Evolutionary conservation across 495 filamentous ascomycete species (phyloP).

Genomic region (Penicillium egyptiacum): DNA sequence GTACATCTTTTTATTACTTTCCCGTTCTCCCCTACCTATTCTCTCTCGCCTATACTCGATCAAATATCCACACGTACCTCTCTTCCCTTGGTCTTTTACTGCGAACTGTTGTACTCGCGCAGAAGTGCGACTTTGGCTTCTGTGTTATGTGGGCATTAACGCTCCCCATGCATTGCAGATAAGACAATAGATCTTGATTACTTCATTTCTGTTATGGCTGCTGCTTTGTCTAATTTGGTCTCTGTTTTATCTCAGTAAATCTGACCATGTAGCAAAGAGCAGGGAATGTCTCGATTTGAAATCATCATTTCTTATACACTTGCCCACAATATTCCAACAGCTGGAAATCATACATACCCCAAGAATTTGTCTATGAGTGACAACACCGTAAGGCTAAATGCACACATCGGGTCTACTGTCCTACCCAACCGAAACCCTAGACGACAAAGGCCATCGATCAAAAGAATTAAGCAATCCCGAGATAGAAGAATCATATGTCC

Average conservation of each 20-base stretch:
- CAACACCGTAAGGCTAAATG: not conserved
- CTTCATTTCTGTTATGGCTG: not conserved
- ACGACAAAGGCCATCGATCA: not conserved
- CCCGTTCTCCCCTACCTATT: slow-evolving; percentile 10
- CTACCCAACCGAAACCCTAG: not conserved
- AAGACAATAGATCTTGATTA: slow-evolving; percentile 25
- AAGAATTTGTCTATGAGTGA: not conserved
- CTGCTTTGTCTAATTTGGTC: not conserved
- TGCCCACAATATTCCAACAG: not conserved
- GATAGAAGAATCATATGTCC: slow-evolving; percentile 5
- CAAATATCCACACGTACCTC: slow-evolving; percentile 24
- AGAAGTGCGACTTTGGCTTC: not conserved
- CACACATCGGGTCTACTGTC: not conserved
- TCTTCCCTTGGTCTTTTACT: not conserved
- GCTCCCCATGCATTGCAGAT: slow-evolving; percentile 19
- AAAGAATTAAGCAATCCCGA: slow-evolving; percentile 3
- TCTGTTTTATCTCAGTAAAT: not conserved
- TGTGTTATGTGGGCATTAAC: slow-evolving; percentile 13
- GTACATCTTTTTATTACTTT: slow-evolving; percentile 20
- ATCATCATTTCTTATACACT: not conserved
- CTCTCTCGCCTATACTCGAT: slow-evolving; percentile 15
- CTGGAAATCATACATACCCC: not conserved
- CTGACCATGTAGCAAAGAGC: not conserved
- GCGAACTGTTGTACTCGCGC: not conserved
- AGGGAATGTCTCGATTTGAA: not conserved